These are phyloP conservation scores for Garcia nutans DNA, from an alignment of 345 rosid genomes.

Conservation along the genomic window DNA sequence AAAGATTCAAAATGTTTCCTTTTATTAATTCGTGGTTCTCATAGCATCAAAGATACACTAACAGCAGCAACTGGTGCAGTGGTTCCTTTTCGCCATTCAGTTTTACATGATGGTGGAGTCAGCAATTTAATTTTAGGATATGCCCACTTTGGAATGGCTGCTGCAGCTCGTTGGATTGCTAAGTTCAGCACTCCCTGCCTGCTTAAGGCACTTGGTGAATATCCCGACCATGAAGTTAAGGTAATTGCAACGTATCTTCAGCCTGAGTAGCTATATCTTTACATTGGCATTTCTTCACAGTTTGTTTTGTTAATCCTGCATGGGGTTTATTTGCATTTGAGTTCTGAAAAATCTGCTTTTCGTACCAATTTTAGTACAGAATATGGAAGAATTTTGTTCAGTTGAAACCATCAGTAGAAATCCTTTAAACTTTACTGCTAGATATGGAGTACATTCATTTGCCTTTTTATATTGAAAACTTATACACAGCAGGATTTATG, in stretches of 20 bases:
- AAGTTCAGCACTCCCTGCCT: conserved; percentile 82
- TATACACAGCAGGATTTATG: no score
- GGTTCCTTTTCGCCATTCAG: conserved; percentile 98
- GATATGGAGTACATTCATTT: not conserved
- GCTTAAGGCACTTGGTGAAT: conserved; percentile 60
- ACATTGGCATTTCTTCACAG: not conserved
- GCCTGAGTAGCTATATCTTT: not conserved
- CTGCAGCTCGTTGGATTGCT: conserved; percentile 99
- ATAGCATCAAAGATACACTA: conserved; percentile 92
- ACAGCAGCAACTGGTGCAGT: conserved; percentile 98
- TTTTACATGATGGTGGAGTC: conserved; percentile 90
- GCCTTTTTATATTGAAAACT: not conserved
- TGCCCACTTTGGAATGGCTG: conserved; percentile 99
- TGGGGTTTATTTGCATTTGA: not conserved
- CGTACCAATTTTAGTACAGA: not conserved
- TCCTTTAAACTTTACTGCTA: not conserved
- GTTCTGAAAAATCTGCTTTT: not conserved
- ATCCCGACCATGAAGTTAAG: conserved; percentile 75
- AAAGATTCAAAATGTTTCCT: conserved; percentile 61
- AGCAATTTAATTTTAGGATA: conserved; percentile 94
- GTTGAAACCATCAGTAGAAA: not conserved
- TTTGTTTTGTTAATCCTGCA: not conserved
- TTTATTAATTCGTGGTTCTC: conserved; percentile 90
- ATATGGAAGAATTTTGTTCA: not conserved
- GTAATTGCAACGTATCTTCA: conserved; percentile 37